Percentiles rank a stretch among this genome's conserved stretches.
These are phyloP conservation scores for Macadamia tetraphylla DNA, from an alignment of 164 flowering plant genomes.

Conservation along the genomic window DNA sequence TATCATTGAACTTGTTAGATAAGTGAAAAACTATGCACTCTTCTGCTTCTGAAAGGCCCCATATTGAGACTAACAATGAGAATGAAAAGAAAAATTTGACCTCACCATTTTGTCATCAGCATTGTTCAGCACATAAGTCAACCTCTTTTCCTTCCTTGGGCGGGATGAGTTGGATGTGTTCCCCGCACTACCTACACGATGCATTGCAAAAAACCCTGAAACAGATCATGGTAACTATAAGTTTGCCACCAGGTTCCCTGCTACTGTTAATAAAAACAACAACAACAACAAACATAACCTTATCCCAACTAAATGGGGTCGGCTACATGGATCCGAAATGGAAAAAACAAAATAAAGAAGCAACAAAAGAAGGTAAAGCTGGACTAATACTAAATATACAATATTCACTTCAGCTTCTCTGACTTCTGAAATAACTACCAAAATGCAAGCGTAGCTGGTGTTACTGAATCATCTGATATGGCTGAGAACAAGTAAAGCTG, in stretches of 20 bases:
- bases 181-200: constrained; percentile 95
- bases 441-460: too few relatives aligned
- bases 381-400: too few relatives aligned
- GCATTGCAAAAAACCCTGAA: constrained; percentile 60
- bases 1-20: too few relatives aligned
- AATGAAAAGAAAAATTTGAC: not conserved
- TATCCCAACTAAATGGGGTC: not conserved
- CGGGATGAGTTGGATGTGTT: constrained; percentile 64
- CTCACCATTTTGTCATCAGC: constrained; percentile 74
- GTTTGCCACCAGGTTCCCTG: not conserved
- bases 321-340: too few relatives aligned
- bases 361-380: too few relatives aligned
- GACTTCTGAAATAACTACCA: too few relatives aligned
- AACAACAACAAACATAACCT: not conserved
- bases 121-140: constrained; percentile 82
- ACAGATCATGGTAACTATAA: not conserved
- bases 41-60: not conserved
- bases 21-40: too few relatives aligned
- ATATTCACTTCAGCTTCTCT: too few relatives aligned
- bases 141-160: constrained; percentile 86
- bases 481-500: too few relatives aligned
- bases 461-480: too few relatives aligned
- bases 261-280: not conserved
- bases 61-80: not conserved
- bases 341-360: not conserved